Conservation (phyloP, 2,329 filamentous ascomycete species). For the Xylaria digitata region DNA sequence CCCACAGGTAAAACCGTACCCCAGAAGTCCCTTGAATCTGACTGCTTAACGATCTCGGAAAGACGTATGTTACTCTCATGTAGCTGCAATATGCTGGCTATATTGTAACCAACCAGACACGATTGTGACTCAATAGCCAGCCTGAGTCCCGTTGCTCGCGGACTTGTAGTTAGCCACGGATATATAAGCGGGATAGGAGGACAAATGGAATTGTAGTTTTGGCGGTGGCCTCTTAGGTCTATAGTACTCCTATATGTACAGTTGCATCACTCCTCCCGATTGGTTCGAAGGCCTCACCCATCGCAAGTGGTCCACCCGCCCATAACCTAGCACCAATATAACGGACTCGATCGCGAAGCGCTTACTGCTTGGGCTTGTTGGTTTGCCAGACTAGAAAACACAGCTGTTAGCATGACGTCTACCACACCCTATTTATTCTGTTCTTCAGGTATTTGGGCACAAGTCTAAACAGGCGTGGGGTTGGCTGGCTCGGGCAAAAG, state of each 20-base stretch:
- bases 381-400: constrained; percentile 61
- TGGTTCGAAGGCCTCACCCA: background rate
- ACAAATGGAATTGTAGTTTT: constrained; percentile 40
- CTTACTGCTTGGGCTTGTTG: constrained; percentile 59
- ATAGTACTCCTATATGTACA: constrained; percentile 48
- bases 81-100: background rate
- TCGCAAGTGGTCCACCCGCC: background rate
- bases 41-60: background rate
- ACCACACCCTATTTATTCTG: background rate
- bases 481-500: background rate
- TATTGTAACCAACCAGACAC: background rate
- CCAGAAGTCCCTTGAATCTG: background rate
- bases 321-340: constrained; percentile 12
- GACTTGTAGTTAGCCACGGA: background rate
- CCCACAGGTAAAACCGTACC: background rate
- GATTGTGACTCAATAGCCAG: background rate
- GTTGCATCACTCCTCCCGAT: constrained; percentile 17
- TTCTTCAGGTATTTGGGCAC: background rate
- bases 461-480: background rate
- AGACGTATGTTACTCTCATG: no score
- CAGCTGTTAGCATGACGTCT: constrained; percentile 23
- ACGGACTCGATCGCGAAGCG: constrained; percentile 18
- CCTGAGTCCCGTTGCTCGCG: background rate
- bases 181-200: background rate
- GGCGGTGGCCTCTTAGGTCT: constrained; percentile 40